Evolutionary conservation across 345 rosid genomes (phyloP).

Genomic region (Moringa oleifera): DNA sequence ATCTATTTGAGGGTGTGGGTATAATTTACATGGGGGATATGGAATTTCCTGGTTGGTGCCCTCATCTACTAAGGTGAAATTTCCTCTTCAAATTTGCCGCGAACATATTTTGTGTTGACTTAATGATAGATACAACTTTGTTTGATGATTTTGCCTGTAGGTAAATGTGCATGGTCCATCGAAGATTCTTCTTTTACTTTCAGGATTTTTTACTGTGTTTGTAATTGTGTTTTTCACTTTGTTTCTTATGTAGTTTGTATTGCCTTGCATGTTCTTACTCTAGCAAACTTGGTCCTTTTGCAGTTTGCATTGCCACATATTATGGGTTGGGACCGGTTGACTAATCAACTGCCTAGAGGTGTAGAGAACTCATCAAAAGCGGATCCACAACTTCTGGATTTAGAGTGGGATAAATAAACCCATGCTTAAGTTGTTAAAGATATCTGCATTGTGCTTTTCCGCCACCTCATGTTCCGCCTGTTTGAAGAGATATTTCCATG

Average conservation of each 20-base stretch:
- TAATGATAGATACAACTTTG: too few relatives aligned
- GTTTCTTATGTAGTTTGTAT: background rate
- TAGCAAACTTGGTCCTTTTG: slow-evolving; percentile 18
- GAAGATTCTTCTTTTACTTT: background rate
- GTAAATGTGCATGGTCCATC: background rate
- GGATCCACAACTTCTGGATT: slow-evolving; percentile 27
- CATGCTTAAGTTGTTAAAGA: background rate
- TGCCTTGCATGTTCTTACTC: background rate
- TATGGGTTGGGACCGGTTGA: slow-evolving; percentile 81
- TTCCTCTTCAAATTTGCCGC: too few relatives aligned
- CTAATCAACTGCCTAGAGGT: slow-evolving; percentile 16
- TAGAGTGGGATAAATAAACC: slow-evolving; percentile 78
- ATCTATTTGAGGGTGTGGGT: too few relatives aligned
- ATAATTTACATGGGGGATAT: too few relatives aligned
- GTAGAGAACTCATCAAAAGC: slow-evolving; percentile 30
- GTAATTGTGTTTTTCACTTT: background rate
- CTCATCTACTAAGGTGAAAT: too few relatives aligned
- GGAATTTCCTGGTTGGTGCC: too few relatives aligned
- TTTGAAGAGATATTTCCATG: background rate
- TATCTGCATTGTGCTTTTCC: background rate
- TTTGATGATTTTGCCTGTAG: too few relatives aligned
- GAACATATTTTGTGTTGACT: too few relatives aligned
- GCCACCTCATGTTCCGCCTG: background rate
- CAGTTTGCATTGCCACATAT: slow-evolving; percentile 93
- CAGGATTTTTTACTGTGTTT: background rate